phyloP scores from a whole-genome alignment of 2,329 filamentous ascomycete species.

The Colletotrichum echinochloae region DNA sequence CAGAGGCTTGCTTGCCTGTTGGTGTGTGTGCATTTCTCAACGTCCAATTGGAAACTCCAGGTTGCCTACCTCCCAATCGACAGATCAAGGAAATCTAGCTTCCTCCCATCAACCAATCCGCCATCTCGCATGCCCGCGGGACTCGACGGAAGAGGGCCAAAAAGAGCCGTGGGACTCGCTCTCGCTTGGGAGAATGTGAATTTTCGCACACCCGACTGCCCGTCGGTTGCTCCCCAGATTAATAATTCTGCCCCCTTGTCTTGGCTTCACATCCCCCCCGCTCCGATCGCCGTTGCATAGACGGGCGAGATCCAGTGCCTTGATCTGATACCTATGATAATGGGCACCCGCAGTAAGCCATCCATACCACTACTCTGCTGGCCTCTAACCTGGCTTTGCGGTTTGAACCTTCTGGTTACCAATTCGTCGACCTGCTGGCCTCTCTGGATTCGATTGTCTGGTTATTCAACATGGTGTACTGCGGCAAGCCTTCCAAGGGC shows the following conservation, averaged over 20 bases:
- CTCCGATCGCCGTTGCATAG: slow-evolving; percentile 14
- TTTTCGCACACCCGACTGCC: slow-evolving; percentile 8
- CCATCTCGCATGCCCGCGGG: slow-evolving; percentile 25
- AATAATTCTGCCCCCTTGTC: neutral
- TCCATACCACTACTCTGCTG: neutral
- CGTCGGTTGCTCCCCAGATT: slow-evolving; percentile 4
- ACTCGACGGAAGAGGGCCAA: neutral
- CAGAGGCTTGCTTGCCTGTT: slow-evolving; percentile 5
- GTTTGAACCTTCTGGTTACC: neutral
- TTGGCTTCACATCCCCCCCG: slow-evolving; percentile 13
- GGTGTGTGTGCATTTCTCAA: neutral
- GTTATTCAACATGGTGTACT: slow-evolving; percentile 63
- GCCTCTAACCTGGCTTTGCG: neutral
- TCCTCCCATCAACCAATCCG: slow-evolving; percentile 8
- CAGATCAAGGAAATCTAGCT: slow-evolving; percentile 8
- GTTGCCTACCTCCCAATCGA: slow-evolving; percentile 5
- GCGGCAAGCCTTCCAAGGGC: slow-evolving; percentile 68
- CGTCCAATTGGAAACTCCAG: slow-evolving; percentile 14
- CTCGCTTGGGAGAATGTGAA: slow-evolving; percentile 4
- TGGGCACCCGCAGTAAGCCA: slow-evolving; percentile 12
- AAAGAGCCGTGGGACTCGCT: neutral
- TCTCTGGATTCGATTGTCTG: neutral
- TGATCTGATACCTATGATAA: slow-evolving; percentile 18
- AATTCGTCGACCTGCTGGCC: neutral
- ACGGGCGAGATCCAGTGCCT: slow-evolving; percentile 16